These are phyloP conservation scores for Cystofilobasidium capitatum DNA, from an alignment of 768 basidiomycete species.

Conservation along the genomic window DNA sequence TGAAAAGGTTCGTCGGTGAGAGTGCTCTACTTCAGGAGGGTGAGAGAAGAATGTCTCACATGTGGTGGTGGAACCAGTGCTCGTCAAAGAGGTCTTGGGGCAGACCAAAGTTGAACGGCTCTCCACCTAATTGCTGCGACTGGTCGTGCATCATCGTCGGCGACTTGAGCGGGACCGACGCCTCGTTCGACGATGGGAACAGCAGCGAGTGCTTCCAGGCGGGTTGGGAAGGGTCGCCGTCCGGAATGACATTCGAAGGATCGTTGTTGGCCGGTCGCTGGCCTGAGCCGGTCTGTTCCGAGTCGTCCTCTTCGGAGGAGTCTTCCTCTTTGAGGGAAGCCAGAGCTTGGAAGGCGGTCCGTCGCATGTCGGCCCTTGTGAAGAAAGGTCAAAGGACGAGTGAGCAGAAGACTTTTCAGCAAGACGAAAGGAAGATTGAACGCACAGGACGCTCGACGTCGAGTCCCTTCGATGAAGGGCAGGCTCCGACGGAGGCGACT, in stretches of 20 bases:
- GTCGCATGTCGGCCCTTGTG: conserved; percentile 21
- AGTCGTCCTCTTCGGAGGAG: background rate
- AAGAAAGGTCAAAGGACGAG: background rate
- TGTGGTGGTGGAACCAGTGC: background rate
- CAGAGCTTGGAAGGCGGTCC: conserved; percentile 18
- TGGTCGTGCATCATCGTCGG: background rate
- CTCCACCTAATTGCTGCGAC: background rate
- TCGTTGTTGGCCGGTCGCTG: background rate
- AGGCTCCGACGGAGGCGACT: background rate
- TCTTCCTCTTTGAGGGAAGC: conserved; percentile 18
- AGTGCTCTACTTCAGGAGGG: too few relatives aligned
- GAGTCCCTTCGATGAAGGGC: background rate
- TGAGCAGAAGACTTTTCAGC: background rate
- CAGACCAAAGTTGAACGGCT: background rate
- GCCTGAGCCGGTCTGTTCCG: too few relatives aligned
- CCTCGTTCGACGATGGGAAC: background rate
- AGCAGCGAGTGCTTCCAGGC: background rate
- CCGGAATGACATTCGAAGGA: background rate
- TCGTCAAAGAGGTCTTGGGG: background rate
- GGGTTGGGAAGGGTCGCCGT: background rate
- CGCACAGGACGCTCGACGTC: conserved; percentile 4
- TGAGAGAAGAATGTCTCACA: background rate
- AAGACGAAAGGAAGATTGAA: background rate
- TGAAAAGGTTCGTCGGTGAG: background rate
- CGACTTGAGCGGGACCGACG: background rate